A percentile compares a stretch with the other conserved stretches of the same genome.
phyloP scores from a whole-genome alignment of 371 early-diverging fungal species.

The Rhizomucor miehei region DNA sequence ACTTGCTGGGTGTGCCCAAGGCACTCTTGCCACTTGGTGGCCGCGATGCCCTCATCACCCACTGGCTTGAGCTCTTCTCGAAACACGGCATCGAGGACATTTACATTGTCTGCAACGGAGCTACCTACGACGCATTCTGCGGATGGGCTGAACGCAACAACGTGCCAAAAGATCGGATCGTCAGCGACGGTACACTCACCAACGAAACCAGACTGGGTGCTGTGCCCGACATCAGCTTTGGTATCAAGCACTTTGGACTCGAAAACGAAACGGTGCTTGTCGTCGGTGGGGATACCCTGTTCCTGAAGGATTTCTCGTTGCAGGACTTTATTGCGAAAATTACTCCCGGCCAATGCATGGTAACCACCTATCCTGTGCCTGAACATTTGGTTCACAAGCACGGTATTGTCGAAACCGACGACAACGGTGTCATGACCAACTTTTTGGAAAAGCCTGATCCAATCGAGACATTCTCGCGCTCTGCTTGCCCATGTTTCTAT shows the following conservation, averaged over 20 bases:
- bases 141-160: slow-evolving; percentile 43
- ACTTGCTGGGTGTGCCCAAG: slow-evolving; percentile 49
- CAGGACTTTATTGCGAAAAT: slow-evolving; percentile 12
- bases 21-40: slow-evolving; percentile 47
- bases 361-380: slow-evolving; percentile 44
- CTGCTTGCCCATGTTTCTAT: slow-evolving; percentile 67
- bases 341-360: slow-evolving; percentile 26
- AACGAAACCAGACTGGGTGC: slow-evolving; percentile 62
- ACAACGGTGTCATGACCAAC: slow-evolving; percentile 31
- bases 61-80: slow-evolving; percentile 47
- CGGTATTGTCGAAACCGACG: slow-evolving; percentile 52
- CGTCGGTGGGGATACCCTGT: slow-evolving; percentile 59
- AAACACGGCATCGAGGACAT: slow-evolving; percentile 26
- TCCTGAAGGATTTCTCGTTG: slow-evolving; percentile 52
- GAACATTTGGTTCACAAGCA: slow-evolving; percentile 47
- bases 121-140: slow-evolving; percentile 38
- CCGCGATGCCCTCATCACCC: slow-evolving; percentile 48
- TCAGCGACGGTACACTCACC: slow-evolving; percentile 49
- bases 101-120: slow-evolving; percentile 46
- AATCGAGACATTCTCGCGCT: slow-evolving; percentile 36
- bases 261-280: slow-evolving; percentile 40
- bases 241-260: slow-evolving; percentile 36
- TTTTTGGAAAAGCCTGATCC: slow-evolving; percentile 61
- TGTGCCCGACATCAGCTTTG: slow-evolving; percentile 53
- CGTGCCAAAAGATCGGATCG: slow-evolving; percentile 41